phyloP scores from a whole-genome alignment of 179 eudicot species.

The Silene vulgaris region DNA sequence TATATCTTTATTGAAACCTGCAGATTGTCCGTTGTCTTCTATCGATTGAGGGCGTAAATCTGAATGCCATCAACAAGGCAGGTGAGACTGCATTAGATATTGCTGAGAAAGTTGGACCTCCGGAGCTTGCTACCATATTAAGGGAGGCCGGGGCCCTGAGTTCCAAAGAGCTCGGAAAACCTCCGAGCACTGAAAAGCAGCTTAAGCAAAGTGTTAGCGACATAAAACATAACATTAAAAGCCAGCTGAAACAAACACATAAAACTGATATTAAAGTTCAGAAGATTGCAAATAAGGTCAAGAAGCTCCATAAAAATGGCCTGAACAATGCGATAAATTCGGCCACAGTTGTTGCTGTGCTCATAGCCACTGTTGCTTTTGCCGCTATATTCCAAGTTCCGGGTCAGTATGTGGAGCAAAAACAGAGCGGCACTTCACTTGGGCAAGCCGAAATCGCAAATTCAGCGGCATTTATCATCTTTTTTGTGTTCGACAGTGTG shows the following conservation, averaged over 20 bases:
- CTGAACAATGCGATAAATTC: constrained; percentile 85
- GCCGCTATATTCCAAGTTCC: constrained; percentile 88
- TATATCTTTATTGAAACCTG: constrained; percentile 18
- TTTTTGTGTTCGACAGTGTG: constrained; percentile 69
- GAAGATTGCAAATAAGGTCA: constrained; percentile 64
- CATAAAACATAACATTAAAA: constrained; percentile 73
- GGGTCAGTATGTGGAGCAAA: constrained; percentile 56
- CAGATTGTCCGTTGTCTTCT: constrained; percentile 62
- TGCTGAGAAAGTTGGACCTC: constrained; percentile 60
- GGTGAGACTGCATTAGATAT: constrained; percentile 83
- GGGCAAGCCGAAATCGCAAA: constrained; percentile 73
- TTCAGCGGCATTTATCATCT: constrained; percentile 54
- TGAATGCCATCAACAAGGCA: constrained; percentile 58
- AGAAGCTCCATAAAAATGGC: constrained; percentile 81
- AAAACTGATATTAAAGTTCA: constrained; percentile 69
- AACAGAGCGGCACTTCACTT: constrained; percentile 31
- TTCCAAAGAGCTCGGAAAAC: constrained; percentile 62
- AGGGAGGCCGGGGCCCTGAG: constrained; percentile 55
- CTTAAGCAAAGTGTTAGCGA: constrained; percentile 90
- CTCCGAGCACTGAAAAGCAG: constrained; percentile 63
- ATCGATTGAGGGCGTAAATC: constrained; percentile 49
- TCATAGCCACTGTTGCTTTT: constrained; percentile 85
- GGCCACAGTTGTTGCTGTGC: constrained; percentile 88
- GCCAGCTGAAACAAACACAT: constrained; percentile 79
- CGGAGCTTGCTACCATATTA: constrained; percentile 49